Base-by-base conservation (phyloP, 2,329 filamentous ascomycete species). In the Teratosphaeria destructans region DNA sequence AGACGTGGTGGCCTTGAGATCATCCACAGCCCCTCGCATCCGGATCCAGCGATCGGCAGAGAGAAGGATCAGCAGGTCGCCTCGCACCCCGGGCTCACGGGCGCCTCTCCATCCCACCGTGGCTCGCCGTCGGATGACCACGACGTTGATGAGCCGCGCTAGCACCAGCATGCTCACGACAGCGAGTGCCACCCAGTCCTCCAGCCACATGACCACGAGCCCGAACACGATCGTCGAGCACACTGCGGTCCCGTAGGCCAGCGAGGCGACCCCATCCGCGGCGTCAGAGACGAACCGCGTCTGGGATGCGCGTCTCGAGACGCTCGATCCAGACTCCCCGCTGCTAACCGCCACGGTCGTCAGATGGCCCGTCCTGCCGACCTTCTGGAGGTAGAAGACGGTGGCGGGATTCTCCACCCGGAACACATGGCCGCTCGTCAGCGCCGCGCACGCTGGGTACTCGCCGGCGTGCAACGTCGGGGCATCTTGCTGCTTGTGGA, bases 401-500 rank as follows among this genome's bases (percentile, higher is more conserved):
- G 81, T 84, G 37, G 82, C 82, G 16, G 75, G 70, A 60, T 84
- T 84, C 62, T 77, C 76, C 8, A 78, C 70, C 2, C 74, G 70
- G 54, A 77, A 78, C 19, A 76, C 70, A 56, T 77, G 76, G 57
- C 75, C 75, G 8, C 67, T 77, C 60, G 69, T 77, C 72, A 75
- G 77, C 5, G 75, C 75, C 3, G 73, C 74, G 14, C 73, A 72
- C 23, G 75, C 75, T 39, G 73, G 70, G 57, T 71, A 73, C 59
- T 79, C 76, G 2, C 75, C 74, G 5, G 66, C 71, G 60, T 75
- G 75, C 16, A 85, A 71, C 0, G 77, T 75, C 12, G 81, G 76
- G 10, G 82, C 82, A 3, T 78, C 76, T 64, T 85, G 82, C 64
- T 86, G 82, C 63, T 80, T 81, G 70, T 86, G 84, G 56, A 86